Evolutionary conservation across 176 grass and related monocot species (phyloP), one percentile per base, ranked within the genome.

Genomic region (Oryza meridionalis): DNA sequence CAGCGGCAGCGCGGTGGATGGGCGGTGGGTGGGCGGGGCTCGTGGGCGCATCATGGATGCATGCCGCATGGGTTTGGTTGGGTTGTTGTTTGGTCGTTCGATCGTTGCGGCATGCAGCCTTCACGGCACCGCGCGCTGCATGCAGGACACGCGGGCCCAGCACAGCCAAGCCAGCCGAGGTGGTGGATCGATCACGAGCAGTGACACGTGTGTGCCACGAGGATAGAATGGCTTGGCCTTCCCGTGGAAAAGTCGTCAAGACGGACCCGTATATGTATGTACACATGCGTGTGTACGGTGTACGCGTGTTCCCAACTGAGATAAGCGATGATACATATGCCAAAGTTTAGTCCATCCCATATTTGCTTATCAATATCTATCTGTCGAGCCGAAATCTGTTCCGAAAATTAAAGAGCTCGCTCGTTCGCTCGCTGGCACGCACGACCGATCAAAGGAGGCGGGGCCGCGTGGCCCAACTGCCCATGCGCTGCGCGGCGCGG

Each of bases 71-170:
- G 37, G 37, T 38, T 38, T 7, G 37, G 21, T 5, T 24, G 35
- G 69, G 69, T 42, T 21, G 73, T 55, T 29, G 27, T 29, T 29
- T 75, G 44, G 13, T 44, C 73, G 11, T 35, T 47, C 73, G 11
- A 35, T 47, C 47, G 73, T 58, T 74, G 73, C 33, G 38, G 21
- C 32, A 1, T 19, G 50, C 50, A 2, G 15, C 80, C 38, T 63
- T 22, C 81, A 84, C 81, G 81, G 19, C 72, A 55, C 72, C 62
- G 11, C 32, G 32, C 32, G 32, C 35, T 47, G 81, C 81, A 75
- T 66, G 81, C 70, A n/a, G 58, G 51, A 66, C 81, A 65, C 81
- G 81, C 50, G 16, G 37, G 37, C 37, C 37, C 37, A 7, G 37
- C 37, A 7, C 16, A 15, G 46, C 46, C 4, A 11, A 49, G 46